Evolutionary conservation across 2,329 filamentous ascomycete species (phyloP).

Genomic region (Penicillium glabrum): DNA sequence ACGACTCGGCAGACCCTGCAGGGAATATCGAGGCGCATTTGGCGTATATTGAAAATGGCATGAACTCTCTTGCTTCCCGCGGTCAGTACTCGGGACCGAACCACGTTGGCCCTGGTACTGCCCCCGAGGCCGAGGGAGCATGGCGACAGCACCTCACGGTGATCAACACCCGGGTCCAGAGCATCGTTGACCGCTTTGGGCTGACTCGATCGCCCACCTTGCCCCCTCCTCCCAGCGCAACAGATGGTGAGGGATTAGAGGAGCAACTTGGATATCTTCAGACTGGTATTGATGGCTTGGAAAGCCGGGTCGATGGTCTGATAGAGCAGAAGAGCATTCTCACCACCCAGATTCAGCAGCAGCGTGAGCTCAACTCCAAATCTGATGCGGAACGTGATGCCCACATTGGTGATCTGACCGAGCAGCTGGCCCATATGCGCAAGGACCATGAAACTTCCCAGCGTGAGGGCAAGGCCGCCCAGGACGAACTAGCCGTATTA

Average conservation of each 20-base stretch:
- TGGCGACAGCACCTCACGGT: constrained; percentile 53
- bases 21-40: constrained; percentile 57
- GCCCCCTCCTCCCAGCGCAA: constrained; percentile 59
- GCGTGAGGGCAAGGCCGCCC: constrained; percentile 38
- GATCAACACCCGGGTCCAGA: constrained; percentile 65
- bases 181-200: constrained; percentile 53
- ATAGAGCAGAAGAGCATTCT: constrained; percentile 88
- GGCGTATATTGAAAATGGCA: constrained; percentile 67
- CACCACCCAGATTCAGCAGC: constrained; percentile 90
- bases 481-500: constrained; percentile 42
- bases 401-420: constrained; percentile 46
- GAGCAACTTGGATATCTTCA: constrained; percentile 76
- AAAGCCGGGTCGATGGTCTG: constrained; percentile 71
- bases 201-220: constrained; percentile 47
- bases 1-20: constrained; percentile 25
- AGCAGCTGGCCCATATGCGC: constrained; percentile 60
- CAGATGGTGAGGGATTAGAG: constrained; percentile 57
- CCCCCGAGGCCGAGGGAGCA: constrained; percentile 44
- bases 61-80: constrained; percentile 59
- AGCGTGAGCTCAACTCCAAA: constrained; percentile 87
- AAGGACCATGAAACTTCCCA: constrained; percentile 60
- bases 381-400: constrained; percentile 64
- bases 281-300: constrained; percentile 74
- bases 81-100: background rate
- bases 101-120: constrained; percentile 5